A percentile compares a stretch with the other conserved stretches of the same genome.
phyloP scores from a whole-genome alignment of 306 rosid species.

The Cucumis melo region DNA sequence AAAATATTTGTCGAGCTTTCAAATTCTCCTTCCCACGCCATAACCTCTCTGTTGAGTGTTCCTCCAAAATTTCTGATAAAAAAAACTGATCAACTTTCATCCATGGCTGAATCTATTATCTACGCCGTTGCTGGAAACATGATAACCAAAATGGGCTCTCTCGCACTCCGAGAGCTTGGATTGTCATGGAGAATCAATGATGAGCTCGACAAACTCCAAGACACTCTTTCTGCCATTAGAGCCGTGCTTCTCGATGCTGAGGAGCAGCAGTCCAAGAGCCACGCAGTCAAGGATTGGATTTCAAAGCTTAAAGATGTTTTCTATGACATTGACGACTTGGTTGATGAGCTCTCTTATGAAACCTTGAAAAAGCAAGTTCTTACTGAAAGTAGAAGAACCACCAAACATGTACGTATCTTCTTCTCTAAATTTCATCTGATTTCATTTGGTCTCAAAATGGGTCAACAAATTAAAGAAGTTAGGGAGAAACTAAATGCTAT shows the following conservation, averaged over 20 bases:
- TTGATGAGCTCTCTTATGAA: conserved; percentile 16
- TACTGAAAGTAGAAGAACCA: no score
- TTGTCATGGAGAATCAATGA: not conserved
- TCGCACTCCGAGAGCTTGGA: not conserved
- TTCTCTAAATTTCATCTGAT: not conserved
- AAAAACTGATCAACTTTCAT: no score
- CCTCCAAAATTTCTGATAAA: no score
- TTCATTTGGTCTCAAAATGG: conserved; percentile 4
- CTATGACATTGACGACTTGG: conserved; percentile 7
- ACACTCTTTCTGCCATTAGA: not conserved
- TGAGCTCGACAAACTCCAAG: not conserved
- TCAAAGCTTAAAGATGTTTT: not conserved
- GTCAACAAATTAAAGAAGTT: not conserved
- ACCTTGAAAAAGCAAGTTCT: conserved; percentile 4
- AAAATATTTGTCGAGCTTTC: no score
- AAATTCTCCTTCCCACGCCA: no score
- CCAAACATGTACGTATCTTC: conserved; percentile 8
- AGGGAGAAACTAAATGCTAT: not conserved
- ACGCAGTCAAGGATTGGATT: conserved; percentile 10
- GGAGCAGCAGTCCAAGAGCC: conserved; percentile 5
- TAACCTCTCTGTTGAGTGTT: no score
- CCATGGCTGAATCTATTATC: conserved; percentile 1
- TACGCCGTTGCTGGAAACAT: not conserved
- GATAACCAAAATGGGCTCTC: not conserved
- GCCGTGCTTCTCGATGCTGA: conserved; percentile 16